Conservation (phyloP, 495 filamentous ascomycete species). For the Penicillium desertorum region DNA sequence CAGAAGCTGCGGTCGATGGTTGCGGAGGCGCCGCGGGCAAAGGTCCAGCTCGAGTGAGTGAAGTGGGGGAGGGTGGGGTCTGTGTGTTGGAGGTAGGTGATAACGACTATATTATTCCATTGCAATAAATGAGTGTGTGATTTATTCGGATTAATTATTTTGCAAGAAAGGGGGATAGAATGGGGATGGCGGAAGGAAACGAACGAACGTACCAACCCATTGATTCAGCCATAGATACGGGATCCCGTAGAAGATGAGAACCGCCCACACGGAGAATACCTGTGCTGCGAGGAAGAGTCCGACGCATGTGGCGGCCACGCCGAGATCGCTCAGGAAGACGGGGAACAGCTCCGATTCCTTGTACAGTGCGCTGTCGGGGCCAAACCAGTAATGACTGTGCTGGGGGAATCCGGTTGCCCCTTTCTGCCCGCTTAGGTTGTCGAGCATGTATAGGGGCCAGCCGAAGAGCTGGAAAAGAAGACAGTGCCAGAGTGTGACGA, state of each 20-base stretch:
- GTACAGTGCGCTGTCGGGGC: neutral
- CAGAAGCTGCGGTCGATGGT: slow-evolving; percentile 2
- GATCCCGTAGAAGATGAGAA: slow-evolving; percentile 42
- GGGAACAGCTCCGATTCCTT: neutral
- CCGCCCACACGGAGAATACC: neutral
- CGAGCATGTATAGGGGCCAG: slow-evolving; percentile 46
- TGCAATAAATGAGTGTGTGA: neutral
- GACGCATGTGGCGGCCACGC: neutral
- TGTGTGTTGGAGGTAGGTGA: slow-evolving; percentile 84
- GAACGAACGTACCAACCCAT: slow-evolving; percentile 41
- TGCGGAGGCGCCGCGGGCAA: slow-evolving; percentile 62
- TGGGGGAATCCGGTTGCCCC: neutral
- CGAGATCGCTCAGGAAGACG: neutral
- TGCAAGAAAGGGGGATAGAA: neutral
- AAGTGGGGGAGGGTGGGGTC: slow-evolving; percentile 79
- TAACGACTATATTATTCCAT: slow-evolving; percentile 47
- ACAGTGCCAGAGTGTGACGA: slow-evolving; percentile 37
- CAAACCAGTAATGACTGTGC: slow-evolving; percentile 3
- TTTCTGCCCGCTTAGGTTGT: slow-evolving; percentile 34
- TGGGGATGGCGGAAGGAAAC: neutral
- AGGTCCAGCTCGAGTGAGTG: slow-evolving; percentile 68
- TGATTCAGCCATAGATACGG: slow-evolving; percentile 54
- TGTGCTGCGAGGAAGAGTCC: slow-evolving; percentile 38
- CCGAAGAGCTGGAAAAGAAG: slow-evolving; percentile 47
- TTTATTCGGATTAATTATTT: neutral